Evolutionary conservation across 2,329 filamentous ascomycete species (phyloP).

Genomic region (Beauveria scarabaeidicola): DNA sequence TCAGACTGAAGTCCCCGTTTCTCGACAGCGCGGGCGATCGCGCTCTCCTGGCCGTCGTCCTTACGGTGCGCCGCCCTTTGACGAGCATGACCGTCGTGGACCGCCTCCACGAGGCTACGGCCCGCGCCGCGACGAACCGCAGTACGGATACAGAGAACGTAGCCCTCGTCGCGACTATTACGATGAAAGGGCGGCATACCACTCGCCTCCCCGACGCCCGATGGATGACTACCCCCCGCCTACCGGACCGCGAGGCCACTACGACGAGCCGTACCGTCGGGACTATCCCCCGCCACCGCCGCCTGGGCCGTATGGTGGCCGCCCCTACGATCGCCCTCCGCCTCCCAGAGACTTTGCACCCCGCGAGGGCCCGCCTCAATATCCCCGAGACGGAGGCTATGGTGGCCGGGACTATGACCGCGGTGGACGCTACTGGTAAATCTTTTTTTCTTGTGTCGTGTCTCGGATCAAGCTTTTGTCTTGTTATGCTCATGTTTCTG

Average conservation of each 20-base stretch:
- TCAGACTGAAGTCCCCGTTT: slow-evolving; percentile 62
- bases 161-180: slow-evolving; percentile 85
- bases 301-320: slow-evolving; percentile 50
- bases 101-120: slow-evolving; percentile 72
- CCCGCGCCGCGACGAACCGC: slow-evolving; percentile 58
- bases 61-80: slow-evolving; percentile 57
- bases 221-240: slow-evolving; percentile 65
- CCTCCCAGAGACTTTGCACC: slow-evolving; percentile 41
- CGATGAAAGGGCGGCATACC: slow-evolving; percentile 70
- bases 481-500: slow-evolving; percentile 7
- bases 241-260: slow-evolving; percentile 51
- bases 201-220: slow-evolving; percentile 70
- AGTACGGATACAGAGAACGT: slow-evolving; percentile 77
- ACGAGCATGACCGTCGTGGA: slow-evolving; percentile 78
- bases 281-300: slow-evolving; percentile 58
- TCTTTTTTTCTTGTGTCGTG: slow-evolving; percentile 14
- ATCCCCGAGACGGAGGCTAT: slow-evolving; percentile 26
- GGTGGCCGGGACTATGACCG: slow-evolving; percentile 41
- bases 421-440: slow-evolving; percentile 43
- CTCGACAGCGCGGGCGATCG: slow-evolving; percentile 65
- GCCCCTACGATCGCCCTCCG: slow-evolving; percentile 47
- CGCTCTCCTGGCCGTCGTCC: slow-evolving; percentile 63
- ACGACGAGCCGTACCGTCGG: slow-evolving; percentile 70
- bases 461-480: not conserved
- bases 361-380: slow-evolving; percentile 35